These are phyloP conservation scores for Erodium maritimum DNA, from an alignment of 345 rosid genomes.

Conservation along the genomic window DNA sequence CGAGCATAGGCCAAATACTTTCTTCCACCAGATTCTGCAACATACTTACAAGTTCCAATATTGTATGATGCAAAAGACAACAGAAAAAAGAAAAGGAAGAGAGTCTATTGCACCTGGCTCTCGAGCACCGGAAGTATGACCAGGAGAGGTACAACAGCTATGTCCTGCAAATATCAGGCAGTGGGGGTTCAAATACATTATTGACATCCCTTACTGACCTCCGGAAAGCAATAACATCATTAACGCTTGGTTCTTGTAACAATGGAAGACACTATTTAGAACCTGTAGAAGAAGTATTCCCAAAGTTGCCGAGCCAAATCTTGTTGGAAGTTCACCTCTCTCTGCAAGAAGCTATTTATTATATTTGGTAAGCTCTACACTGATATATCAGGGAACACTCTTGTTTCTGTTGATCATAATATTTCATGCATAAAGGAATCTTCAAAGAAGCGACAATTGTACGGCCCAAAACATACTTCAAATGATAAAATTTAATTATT, in stretches of 20 bases:
- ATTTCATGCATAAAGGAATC: too few species aligned
- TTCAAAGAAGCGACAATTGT: too few species aligned
- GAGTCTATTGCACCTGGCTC: constrained; percentile 46
- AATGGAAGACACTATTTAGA: not conserved
- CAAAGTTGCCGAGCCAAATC: constrained; percentile 93
- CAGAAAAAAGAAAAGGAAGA: too few species aligned
- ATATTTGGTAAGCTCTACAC: constrained; percentile 26
- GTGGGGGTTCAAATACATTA: constrained; percentile 8
- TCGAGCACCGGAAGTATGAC: constrained; percentile 90
- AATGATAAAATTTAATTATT: too few species aligned
- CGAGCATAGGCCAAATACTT: constrained; percentile 88
- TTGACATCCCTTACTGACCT: constrained; percentile 6
- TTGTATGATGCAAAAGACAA: not conserved
- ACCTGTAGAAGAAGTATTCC: constrained; percentile 99
- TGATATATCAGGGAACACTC: not conserved
- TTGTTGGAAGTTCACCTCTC: constrained; percentile 95
- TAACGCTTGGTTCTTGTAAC: not conserved
- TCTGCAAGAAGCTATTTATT: constrained; percentile 89
- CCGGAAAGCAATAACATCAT: constrained; percentile 1
- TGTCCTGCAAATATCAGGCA: constrained; percentile 54
- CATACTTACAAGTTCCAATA: too few species aligned
- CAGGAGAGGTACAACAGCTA: constrained; percentile 86
- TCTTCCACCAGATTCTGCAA: constrained; percentile 51
- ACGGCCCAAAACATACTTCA: too few species aligned
- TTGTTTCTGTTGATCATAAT: too few species aligned